Evolutionary conservation across 805 yeast genomes (phyloP).

Genomic region (Lipomyces lipofer): DNA sequence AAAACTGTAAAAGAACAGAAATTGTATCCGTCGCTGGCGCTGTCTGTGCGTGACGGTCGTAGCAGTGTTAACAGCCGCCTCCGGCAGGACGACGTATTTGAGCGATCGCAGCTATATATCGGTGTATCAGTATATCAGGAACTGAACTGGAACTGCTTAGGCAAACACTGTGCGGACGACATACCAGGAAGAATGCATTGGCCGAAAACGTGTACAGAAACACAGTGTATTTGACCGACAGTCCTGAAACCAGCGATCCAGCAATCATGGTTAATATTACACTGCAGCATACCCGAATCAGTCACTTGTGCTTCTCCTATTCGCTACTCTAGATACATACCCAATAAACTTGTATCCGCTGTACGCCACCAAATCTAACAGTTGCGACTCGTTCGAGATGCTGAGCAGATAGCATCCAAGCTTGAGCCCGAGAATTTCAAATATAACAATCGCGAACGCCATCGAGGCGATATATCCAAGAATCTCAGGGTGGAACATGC

Average conservation of each 20-base stretch:
- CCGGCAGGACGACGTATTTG: conserved; percentile 67
- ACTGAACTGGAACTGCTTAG: conserved; percentile 55
- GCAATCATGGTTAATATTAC: conserved; percentile 42
- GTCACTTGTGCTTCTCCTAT: not conserved
- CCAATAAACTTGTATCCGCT: conserved; percentile 95
- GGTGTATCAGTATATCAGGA: conserved; percentile 42
- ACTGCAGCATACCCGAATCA: conserved; percentile 36
- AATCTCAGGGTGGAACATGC: conserved; percentile 89
- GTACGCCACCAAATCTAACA: conserved; percentile 84
- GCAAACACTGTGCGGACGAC: conserved; percentile 51
- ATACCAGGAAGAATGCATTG: conserved; percentile 49
- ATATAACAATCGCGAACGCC: conserved; percentile 74
- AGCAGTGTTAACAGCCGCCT: conserved; percentile 44
- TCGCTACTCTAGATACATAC: conserved; percentile 56
- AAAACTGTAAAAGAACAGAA: conserved; percentile 80
- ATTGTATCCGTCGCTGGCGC: conserved; percentile 78
- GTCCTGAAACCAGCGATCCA: conserved; percentile 35
- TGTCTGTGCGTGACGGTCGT: conserved; percentile 53
- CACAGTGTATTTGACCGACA: conserved; percentile 51
- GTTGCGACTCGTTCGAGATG: conserved; percentile 46
- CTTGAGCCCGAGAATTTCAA: conserved; percentile 75
- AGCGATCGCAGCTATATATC: conserved; percentile 52
- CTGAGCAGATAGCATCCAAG: conserved; percentile 75
- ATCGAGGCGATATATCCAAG: conserved; percentile 85
- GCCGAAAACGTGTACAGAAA: conserved; percentile 55